Conservation (phyloP, 345 rosid genomes). For the Murraya koenigii region DNA sequence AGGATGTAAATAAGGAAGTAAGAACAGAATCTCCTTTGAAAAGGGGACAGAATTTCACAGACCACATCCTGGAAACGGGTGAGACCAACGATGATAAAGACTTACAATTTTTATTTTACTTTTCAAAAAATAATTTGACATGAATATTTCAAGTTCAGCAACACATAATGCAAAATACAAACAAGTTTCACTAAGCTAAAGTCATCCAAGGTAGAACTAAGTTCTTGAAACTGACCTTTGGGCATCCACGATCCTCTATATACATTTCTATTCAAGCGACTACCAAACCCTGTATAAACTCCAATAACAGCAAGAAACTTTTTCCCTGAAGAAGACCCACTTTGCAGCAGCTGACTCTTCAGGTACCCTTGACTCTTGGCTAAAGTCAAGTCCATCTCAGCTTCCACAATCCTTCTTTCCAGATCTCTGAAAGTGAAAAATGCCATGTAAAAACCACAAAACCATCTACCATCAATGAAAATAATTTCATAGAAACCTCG, state of each 20-base stretch:
- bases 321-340: slow-evolving; percentile 46
- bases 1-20: background rate
- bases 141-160: background rate
- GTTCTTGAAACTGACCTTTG: slow-evolving; percentile 43
- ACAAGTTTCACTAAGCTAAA: slow-evolving; percentile 1
- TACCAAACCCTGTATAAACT: slow-evolving; percentile 92
- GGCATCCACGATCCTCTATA: slow-evolving; percentile 99
- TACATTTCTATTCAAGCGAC: slow-evolving; percentile 65
- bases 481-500: background rate
- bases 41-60: slow-evolving; percentile 1
- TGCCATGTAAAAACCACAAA: background rate
- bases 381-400: slow-evolving; percentile 90
- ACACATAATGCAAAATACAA: background rate
- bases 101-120: background rate
- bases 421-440: slow-evolving; percentile 58
- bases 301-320: slow-evolving; percentile 91
- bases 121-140: background rate
- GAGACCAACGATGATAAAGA: background rate
- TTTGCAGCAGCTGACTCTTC: slow-evolving; percentile 41
- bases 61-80: background rate
- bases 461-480: background rate
- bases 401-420: slow-evolving; percentile 82
- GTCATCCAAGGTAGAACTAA: background rate
- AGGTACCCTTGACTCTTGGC: slow-evolving; percentile 94
- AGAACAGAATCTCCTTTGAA: background rate